Base-by-base conservation (phyloP, 164 flowering plant genomes). In the Berberis vulgaris region DNA sequence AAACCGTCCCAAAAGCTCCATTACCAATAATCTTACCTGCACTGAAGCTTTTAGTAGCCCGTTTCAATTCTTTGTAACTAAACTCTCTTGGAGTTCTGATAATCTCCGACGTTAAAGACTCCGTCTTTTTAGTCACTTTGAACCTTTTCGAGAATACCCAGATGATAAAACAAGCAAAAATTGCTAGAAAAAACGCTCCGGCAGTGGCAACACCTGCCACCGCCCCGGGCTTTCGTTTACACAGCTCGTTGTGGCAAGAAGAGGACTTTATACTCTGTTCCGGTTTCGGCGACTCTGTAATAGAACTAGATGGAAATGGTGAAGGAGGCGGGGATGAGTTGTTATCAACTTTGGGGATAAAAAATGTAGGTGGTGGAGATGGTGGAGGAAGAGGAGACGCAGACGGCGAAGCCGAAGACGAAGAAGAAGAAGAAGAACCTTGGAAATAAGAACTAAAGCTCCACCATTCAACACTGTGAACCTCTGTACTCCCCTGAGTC, bases 401-500 rank as follows among this genome's bases (percentile, higher is more conserved):
- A 49, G 64, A 7, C 26, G 26, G 26, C 26, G 79, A 38, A 3
- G 38, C 42, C 1, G 67, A 10, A 26, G 43, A 39, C 2, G 26
- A 26, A 26, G 26, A 26, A 26, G 26, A 26, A 26, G 26, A 26
- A 26, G 77, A 46, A 61, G 44, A 45, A 0, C 74, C 72, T 10
- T 65, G 73, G 43, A 84, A 82, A 0, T 82, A 79, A 3, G 99
- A 91, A 50, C 76, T 77, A 69, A 94, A 94, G 65, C 93, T 94
- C 99, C 97, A 94, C 96, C 96, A 87, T 46, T 84, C 84, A 10
- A 94, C 73, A 58, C 74, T 84, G 70, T 91, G 99, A 49, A 70
- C 71, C 74, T 94, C 97, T 0, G 99, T 91, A 69, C 99, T 94
- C 26, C 96, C 97, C 69, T 94, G 99, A 8, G 97, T 91, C 12